These are phyloP conservation scores for Sonneratia alba DNA, from an alignment of 345 rosid genomes.

Conservation along the genomic window DNA sequence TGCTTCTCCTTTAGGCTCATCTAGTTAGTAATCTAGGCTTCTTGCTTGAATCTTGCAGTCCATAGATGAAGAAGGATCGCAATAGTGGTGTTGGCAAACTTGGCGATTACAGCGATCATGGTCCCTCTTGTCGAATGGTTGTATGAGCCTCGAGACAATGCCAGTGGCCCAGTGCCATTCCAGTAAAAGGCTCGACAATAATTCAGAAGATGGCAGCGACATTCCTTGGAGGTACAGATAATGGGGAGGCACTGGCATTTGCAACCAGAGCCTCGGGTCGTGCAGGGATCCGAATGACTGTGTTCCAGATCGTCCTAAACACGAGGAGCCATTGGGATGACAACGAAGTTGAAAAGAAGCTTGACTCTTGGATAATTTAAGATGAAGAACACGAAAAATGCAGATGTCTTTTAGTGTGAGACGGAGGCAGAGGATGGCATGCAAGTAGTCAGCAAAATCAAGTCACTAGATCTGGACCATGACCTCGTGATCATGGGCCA, in stretches of 20 bases:
- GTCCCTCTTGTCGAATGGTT: conserved; percentile 7
- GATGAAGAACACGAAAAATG: background rate
- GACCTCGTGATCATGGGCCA: conserved; percentile 1
- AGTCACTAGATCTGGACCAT: background rate
- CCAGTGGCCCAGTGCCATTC: background rate
- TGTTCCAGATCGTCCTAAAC: conserved; percentile 1
- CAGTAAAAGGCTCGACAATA: background rate
- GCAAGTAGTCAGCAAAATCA: conserved; percentile 12
- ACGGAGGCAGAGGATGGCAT: background rate
- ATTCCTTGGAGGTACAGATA: conserved; percentile 23
- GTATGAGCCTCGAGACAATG: conserved; percentile 13
- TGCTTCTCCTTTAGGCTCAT: background rate
- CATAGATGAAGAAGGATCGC: background rate
- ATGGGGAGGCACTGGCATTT: conserved; percentile 24
- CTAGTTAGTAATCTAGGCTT: background rate
- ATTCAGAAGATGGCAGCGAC: conserved; percentile 11
- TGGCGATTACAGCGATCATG: conserved; percentile 12
- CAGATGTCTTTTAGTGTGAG: background rate
- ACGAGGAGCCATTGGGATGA: background rate
- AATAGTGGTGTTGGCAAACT: conserved; percentile 6
- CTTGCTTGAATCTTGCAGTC: background rate
- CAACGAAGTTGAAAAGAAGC: background rate
- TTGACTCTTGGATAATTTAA: conserved; percentile 13
- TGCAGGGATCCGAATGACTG: conserved; percentile 10
- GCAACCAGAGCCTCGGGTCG: conserved; percentile 16